These are phyloP conservation scores for Cornus suecica DNA, from an alignment of 148 eudicot genomes.

Conservation along the genomic window DNA sequence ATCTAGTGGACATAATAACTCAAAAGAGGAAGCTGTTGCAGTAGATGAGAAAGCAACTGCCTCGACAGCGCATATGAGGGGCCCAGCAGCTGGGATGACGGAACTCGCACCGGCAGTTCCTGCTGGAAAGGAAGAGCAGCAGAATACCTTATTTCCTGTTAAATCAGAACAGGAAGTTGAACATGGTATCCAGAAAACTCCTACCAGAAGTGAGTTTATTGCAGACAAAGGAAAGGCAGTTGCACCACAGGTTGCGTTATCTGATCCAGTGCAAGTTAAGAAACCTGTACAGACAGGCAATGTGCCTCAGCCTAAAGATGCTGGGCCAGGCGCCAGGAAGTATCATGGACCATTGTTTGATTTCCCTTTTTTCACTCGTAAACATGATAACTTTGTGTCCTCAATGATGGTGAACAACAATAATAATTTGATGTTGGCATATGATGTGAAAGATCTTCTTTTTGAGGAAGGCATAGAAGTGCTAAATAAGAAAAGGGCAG, in stretches of 20 bases:
- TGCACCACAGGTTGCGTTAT: conserved; percentile 33
- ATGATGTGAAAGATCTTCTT: conserved; percentile 85
- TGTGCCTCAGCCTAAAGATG: conserved; percentile 62
- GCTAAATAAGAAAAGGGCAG: conserved; percentile 63
- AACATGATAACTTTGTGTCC: conserved; percentile 77
- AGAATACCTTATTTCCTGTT: conserved; percentile 31
- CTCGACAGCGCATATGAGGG: conserved; percentile 33
- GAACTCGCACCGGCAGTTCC: conserved; percentile 45
- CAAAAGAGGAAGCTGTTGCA: conserved; percentile 47
- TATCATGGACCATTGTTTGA: conserved; percentile 98
- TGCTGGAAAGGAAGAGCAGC: conserved; percentile 60
- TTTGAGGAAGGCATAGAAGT: conserved; percentile 67
- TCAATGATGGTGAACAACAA: conserved; percentile 52
- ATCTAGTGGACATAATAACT: conserved; percentile 24
- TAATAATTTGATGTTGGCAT: conserved; percentile 67
- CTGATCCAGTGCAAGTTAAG: conserved; percentile 60
- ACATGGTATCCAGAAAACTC: conserved; percentile 39
- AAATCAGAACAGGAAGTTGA: conserved; percentile 66
- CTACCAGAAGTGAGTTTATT: conserved; percentile 38
- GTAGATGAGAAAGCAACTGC: conserved; percentile 50
- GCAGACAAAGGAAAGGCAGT: conserved; percentile 72
- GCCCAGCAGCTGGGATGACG: conserved; percentile 32
- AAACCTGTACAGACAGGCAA: conserved; percentile 51
- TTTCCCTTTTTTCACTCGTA: conserved; percentile 92
- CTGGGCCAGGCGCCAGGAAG: conserved; percentile 52